These are phyloP conservation scores for Cryptococcus floricola DNA, from an alignment of 1,284 basidiomycete species.

Conservation along the genomic window DNA sequence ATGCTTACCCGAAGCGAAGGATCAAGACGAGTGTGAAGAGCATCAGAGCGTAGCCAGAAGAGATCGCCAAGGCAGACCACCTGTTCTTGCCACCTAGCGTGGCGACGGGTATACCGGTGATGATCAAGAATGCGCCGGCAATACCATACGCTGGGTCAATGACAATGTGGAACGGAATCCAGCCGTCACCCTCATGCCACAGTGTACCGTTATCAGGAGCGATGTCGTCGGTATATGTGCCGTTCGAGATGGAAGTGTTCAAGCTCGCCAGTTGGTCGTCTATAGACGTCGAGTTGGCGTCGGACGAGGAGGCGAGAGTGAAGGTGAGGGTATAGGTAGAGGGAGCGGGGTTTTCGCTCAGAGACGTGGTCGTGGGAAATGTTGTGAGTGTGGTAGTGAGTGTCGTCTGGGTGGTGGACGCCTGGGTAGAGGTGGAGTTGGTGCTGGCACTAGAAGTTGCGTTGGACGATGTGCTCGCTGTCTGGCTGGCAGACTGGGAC, in stretches of 20 bases:
- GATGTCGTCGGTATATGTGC: constrained; percentile 28
- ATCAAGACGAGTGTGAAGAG: constrained; percentile 84
- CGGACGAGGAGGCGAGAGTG: constrained; percentile 18
- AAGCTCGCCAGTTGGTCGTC: constrained; percentile 1
- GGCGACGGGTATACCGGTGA: constrained; percentile 82
- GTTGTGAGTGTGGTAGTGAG: constrained; percentile 41
- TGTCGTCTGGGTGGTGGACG: constrained; percentile 3
- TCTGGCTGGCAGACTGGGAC: not conserved
- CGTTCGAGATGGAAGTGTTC: constrained; percentile 23
- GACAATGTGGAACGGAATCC: constrained; percentile 57
- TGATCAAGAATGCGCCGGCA: constrained; percentile 78
- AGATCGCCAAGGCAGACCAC: constrained; percentile 91
- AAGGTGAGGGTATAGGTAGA: constrained; percentile 40
- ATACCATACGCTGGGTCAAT: constrained; percentile 86
- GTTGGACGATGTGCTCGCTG: not conserved
- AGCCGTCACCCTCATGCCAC: constrained; percentile 42
- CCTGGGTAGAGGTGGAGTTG: constrained; percentile 1
- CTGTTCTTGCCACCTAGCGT: constrained; percentile 90
- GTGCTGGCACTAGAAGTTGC: constrained; percentile 5
- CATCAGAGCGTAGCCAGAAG: constrained; percentile 81
- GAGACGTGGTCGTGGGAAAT: constrained; percentile 21
- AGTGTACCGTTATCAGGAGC: constrained; percentile 11
- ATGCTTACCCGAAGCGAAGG: constrained; percentile 68
- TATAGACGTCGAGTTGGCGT: no score
- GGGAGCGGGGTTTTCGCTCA: constrained; percentile 24